Percentiles rank a stretch among this genome's conserved stretches.
Evolutionary conservation across 2,329 filamentous ascomycete species (phyloP).

Genomic region (Thermothelomyces thermophilus): DNA sequence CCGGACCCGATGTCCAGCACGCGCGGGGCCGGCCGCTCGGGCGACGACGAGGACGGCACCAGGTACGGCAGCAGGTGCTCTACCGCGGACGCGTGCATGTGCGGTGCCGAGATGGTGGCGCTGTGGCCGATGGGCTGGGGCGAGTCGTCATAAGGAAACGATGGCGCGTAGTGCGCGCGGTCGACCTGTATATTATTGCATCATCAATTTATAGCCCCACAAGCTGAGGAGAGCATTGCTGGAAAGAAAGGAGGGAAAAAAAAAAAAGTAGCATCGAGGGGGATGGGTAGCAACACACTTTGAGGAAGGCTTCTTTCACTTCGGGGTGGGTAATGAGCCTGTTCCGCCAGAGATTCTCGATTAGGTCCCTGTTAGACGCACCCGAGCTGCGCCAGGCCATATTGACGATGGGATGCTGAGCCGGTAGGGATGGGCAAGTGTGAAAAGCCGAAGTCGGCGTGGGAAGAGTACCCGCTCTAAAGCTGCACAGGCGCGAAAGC

Average conservation of each 20-base stretch:
- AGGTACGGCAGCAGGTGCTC: conserved; percentile 44
- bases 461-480: not conserved
- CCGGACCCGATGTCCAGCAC: conserved; percentile 71
- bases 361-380: conserved; percentile 62
- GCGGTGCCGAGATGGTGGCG: conserved; percentile 53
- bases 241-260: not conserved
- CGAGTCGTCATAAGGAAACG: conserved; percentile 58
- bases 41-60: conserved; percentile 27
- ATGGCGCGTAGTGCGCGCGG: conserved; percentile 73
- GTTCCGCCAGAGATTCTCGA: conserved; percentile 69
- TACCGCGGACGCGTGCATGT: conserved; percentile 53
- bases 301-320: conserved; percentile 75
- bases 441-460: not conserved
- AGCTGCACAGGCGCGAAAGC: not conserved
- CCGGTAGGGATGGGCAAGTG: not conserved
- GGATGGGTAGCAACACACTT: conserved; percentile 39
- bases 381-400: conserved; percentile 94
- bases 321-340: conserved; percentile 64
- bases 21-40: conserved; percentile 36
- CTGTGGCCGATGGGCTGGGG: conserved; percentile 49
- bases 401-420: conserved; percentile 14
- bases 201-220: too few relatives aligned
- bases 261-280: not conserved
- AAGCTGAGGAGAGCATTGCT: too few relatives aligned
- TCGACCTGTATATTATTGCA: conserved; percentile 63